Evolutionary conservation across 2,329 filamentous ascomycete genomes (phyloP), one percentile per base, ranked within the genome.

Genomic region (Colletotrichum chlorophyti): DNA sequence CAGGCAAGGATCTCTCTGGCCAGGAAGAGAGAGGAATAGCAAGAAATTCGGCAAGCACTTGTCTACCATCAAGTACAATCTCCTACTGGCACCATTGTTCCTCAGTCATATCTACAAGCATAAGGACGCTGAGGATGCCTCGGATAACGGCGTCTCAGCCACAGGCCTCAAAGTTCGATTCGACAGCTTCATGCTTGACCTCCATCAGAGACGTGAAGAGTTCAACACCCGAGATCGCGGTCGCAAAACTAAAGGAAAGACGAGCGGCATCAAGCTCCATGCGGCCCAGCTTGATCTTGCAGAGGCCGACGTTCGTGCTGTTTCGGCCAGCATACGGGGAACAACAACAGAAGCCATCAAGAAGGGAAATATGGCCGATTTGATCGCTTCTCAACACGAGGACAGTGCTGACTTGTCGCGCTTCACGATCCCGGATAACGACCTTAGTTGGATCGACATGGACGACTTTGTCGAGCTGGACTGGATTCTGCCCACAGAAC

Each of bases 101-200:
- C 85, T 99, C 63, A 96, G 93, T 65, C 95, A 99, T 67, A 93
- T 99, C 27, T 99, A 99, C 78, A 98, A 97, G 73, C 95, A 99
- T 77, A 97, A 97, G 71, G 95, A 99, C 68, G 87, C 87, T 0
- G 94, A 97, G 69, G 93, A 97, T 60, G 91, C 91, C 68, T 82
- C 85, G 0, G 89, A 93, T 61, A 81, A 77, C 49, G 83, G 89
- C 1, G 91, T 97, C 6, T 95, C 92, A 42, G 94, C 94, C 0
- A 99, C 95, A 4, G 95, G 96, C n/a, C 80, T 99, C 62, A 99
- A 99, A 74, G 91, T 97, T 65, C 89, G 93, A 49, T 86, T 99
- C 48, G 94, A 98, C 73, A 97, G 92, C 76, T 96, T 98, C 73
- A 97, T 97, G 87, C 85, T 99, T 38, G 95, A 99, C 74, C 80